Conservation (phyloP, 2,329 filamentous ascomycete species). For the Botryotinia convoluta region DNA sequence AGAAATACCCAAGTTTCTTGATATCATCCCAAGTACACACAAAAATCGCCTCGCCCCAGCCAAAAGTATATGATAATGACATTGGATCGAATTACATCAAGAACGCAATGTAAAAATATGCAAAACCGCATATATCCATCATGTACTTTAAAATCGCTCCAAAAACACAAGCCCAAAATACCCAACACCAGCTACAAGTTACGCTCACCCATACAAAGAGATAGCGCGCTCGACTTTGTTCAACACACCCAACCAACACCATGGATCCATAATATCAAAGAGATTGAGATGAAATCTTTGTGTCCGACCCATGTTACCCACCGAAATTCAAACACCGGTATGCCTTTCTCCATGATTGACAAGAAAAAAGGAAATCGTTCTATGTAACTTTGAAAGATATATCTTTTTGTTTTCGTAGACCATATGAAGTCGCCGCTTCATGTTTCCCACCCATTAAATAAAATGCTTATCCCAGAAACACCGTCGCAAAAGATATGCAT, state of each 20-base stretch:
- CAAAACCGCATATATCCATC: slow-evolving; percentile 28
- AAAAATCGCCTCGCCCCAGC: slow-evolving; percentile 21
- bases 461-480: slow-evolving; percentile 37
- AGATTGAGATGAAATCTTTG: slow-evolving; percentile 36
- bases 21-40: slow-evolving; percentile 21
- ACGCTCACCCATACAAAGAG: slow-evolving; percentile 34
- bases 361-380: slow-evolving; percentile 38
- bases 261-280: slow-evolving; percentile 28
- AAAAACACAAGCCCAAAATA: slow-evolving; percentile 27
- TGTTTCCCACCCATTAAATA: slow-evolving; percentile 35
- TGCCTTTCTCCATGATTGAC: slow-evolving; percentile 28
- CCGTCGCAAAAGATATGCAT: slow-evolving; percentile 37
- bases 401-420: slow-evolving; percentile 36
- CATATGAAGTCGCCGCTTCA: slow-evolving; percentile 40
- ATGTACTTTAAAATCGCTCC: slow-evolving; percentile 30
- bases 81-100: slow-evolving; percentile 22
- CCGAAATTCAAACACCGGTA: slow-evolving; percentile 32
- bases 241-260: slow-evolving; percentile 33
- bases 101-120: slow-evolving; percentile 31
- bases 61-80: slow-evolving; percentile 22
- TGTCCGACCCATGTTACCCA: slow-evolving; percentile 32
- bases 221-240: slow-evolving; percentile 30
- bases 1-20: slow-evolving; percentile 18
- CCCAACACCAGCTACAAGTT: slow-evolving; percentile 20
- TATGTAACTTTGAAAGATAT: slow-evolving; percentile 36